Base-by-base conservation (phyloP, 2,329 filamentous ascomycete genomes). In the Alternaria conjuncta region DNA sequence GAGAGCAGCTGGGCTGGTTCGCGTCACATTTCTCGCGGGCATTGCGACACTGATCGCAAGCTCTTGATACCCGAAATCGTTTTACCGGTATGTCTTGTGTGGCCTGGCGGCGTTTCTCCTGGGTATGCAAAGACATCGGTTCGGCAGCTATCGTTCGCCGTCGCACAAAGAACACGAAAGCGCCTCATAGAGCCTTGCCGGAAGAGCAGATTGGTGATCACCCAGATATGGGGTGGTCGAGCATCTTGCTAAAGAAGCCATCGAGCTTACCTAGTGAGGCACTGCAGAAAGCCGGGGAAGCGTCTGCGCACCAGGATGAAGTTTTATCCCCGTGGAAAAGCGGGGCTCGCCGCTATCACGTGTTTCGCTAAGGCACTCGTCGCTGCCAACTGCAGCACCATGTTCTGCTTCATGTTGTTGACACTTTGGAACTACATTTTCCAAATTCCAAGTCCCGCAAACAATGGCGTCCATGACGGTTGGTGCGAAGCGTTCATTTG, bases 11-110 rank as follows among this genome's bases (percentile, higher is more conserved):
- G 6, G 90, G 90, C 66, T 88, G 87, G 9, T 83, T 83, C 18
- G 90, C 91, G 71, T 93, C 90, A 78, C 91, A 93, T 74, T 90
- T 92, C 77, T 92, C 90, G 63, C 89, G 86, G 46, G 88, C 88
- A 8, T 84, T 84, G 50, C 89, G 85, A 73, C 90, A 92, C 67
- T 87, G 87, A 71, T 92, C 89, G 78, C 89, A 92, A 21, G 89
- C 90, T 62, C 89, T 83, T 15, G 89, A 90, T 5, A 91, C 89
- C 55, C 89, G 83, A 71, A 89, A 88, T 47, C 88, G 84, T 75
- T 90, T 74, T 64, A 63, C 67, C 41, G 63, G 71, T 30, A 28
- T 71, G 59, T 69, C 66, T 55, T 61, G 60, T 25, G 66, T 55
- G n/a, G 55, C 53, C 43, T 63, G 26, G 43, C 68, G 70, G 47